A percentile compares a stretch with the other conserved stretches of the same genome.
Evolutionary conservation across 2,329 filamentous ascomycete species (phyloP).

Genomic region (Fusarium coicis): DNA sequence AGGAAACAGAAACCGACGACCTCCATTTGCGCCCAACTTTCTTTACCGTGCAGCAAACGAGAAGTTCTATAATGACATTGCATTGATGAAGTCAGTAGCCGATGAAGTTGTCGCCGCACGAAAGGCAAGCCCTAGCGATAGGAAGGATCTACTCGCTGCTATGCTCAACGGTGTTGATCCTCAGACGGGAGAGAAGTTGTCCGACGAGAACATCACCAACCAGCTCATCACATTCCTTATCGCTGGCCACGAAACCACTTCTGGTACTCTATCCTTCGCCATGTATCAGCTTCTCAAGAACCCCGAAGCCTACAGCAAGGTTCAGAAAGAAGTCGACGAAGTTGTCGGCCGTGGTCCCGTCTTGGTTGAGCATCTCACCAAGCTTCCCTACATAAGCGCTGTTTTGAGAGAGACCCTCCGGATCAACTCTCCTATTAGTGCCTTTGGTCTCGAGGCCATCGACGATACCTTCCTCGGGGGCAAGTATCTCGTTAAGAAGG

Average conservation of each 20-base stretch:
- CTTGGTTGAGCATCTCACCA: conserved; percentile 68
- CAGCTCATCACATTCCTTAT: conserved; percentile 81
- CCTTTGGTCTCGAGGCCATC: conserved; percentile 64
- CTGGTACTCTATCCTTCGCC: conserved; percentile 72
- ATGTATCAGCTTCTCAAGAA: conserved; percentile 74
- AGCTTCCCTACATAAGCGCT: conserved; percentile 73
- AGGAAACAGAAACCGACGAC: conserved; percentile 59
- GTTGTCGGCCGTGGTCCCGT: conserved; percentile 70
- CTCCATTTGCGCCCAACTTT: conserved; percentile 58
- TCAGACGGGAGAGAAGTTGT: conserved; percentile 72
- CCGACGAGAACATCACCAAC: conserved; percentile 70
- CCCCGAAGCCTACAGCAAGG: conserved; percentile 67
- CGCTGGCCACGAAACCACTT: conserved; percentile 78
- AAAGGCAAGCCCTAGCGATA: conserved; percentile 63
- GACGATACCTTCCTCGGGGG: conserved; percentile 67
- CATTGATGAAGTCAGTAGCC: conserved; percentile 64
- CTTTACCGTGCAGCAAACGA: conserved; percentile 61
- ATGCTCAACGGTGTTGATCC: conserved; percentile 77
- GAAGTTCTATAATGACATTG: conserved; percentile 66
- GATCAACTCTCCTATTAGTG: conserved; percentile 68
- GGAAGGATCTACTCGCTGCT: conserved; percentile 75
- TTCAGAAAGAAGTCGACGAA: conserved; percentile 74
- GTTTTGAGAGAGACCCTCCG: conserved; percentile 74
- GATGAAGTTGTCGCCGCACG: conserved; percentile 70
- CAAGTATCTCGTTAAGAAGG: conserved; percentile 68